phyloP scores from a whole-genome alignment of 2,329 filamentous ascomycete genomes.

The Ceratocystis cubensis region DNA sequence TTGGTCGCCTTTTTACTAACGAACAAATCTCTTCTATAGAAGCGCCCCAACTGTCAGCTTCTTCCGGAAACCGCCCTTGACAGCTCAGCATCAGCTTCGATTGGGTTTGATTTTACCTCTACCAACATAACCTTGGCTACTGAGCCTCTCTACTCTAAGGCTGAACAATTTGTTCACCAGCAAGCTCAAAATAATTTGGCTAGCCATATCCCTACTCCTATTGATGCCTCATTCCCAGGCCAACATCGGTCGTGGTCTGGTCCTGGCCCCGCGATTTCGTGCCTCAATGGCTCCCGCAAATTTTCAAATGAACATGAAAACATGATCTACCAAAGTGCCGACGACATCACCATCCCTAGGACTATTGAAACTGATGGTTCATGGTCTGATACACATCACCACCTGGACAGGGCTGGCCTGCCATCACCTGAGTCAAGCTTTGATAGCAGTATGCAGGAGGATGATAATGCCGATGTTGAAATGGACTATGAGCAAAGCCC shows the following conservation, averaged over 20 bases:
- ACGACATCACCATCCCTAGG: conserved; percentile 36
- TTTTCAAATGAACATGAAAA: conserved; percentile 6
- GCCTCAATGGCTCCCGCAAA: background rate
- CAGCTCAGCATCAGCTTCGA: background rate
- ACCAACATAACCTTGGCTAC: conserved; percentile 42
- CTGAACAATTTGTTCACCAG: conserved; percentile 21
- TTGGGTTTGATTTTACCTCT: conserved; percentile 12
- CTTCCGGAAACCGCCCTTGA: background rate
- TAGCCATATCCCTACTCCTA: conserved; percentile 45
- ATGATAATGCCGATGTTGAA: conserved; percentile 23
- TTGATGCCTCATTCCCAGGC: conserved; percentile 47
- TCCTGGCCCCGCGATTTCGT: conserved; percentile 29
- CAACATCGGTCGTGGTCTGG: conserved; percentile 30
- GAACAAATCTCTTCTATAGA: conserved; percentile 8
- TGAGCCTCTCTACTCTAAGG: conserved; percentile 25
- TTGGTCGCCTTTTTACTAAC: conserved; percentile 6
- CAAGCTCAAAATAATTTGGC: conserved; percentile 23
- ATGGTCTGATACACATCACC: conserved; percentile 42
- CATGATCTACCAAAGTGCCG: background rate
- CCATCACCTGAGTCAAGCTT: conserved; percentile 28
- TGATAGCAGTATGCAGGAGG: conserved; percentile 27
- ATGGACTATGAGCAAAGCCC: conserved; percentile 21
- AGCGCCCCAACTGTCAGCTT: conserved; percentile 19
- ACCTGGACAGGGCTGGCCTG: conserved; percentile 29
- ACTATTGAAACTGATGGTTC: conserved; percentile 35